A percentile compares a stretch with the other conserved stretches of the same genome.
Evolutionary conservation across 2,329 filamentous ascomycete species (phyloP).

Genomic region (Cryphonectria parasitica): DNA sequence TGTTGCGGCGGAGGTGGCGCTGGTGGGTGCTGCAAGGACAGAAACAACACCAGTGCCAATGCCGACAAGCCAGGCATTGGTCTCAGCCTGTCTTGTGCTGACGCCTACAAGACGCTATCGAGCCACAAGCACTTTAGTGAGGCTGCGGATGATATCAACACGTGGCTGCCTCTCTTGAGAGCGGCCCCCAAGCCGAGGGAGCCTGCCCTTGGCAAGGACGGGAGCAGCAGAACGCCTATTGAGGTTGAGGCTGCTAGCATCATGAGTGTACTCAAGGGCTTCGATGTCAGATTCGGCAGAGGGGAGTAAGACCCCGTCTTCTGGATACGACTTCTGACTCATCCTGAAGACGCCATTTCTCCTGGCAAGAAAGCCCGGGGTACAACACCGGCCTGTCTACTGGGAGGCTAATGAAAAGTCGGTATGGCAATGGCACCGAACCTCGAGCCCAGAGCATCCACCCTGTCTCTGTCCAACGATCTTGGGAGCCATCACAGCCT

Average conservation of each 20-base stretch:
- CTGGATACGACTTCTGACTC: neutral
- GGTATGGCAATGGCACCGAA: neutral
- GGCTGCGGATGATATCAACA: slow-evolving; percentile 73
- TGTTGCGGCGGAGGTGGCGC: slow-evolving; percentile 66
- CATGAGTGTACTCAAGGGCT: slow-evolving; percentile 82
- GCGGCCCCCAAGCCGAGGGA: slow-evolving; percentile 52
- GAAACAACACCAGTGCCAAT: slow-evolving; percentile 33
- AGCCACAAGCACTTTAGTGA: slow-evolving; percentile 77
- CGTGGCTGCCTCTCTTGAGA: slow-evolving; percentile 75
- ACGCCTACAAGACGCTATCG: slow-evolving; percentile 77
- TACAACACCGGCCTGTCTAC: neutral
- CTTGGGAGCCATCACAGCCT: neutral
- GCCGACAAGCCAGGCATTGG: slow-evolving; percentile 40
- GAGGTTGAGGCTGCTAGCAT: slow-evolving; percentile 84
- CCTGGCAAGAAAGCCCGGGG: neutral
- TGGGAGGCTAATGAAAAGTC: neutral
- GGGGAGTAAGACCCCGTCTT: slow-evolving; percentile 30
- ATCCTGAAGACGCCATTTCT: neutral
- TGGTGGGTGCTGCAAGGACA: slow-evolving; percentile 66
- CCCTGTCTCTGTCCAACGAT: neutral
- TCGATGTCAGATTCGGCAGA: slow-evolving; percentile 74
- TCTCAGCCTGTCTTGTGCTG: slow-evolving; percentile 72
- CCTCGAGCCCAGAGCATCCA: neutral
- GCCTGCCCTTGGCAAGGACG: slow-evolving; percentile 33
- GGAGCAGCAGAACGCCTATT: slow-evolving; percentile 56